Evolutionary conservation across 176 grass and related monocot species (phyloP).

Genomic region (Paspalum notatum): DNA sequence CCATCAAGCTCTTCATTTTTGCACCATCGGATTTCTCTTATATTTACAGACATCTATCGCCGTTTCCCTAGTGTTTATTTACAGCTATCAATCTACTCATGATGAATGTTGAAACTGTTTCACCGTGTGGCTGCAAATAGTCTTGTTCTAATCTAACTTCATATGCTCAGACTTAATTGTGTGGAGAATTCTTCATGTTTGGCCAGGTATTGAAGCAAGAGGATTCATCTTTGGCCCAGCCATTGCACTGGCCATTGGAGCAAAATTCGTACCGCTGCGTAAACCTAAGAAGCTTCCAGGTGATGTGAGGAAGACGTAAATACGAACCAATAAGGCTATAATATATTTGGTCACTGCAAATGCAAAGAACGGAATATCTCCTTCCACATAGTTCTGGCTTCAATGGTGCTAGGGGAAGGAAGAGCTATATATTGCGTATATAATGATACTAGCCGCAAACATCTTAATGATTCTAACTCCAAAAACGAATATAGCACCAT

Average conservation of each 20-base stretch:
- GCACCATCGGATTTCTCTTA: not conserved
- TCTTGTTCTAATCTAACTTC: not conserved
- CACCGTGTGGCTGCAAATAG: not conserved
- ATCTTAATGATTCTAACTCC: not conserved
- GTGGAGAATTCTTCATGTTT: not conserved
- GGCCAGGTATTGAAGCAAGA: constrained; percentile 88
- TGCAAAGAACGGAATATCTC: not conserved
- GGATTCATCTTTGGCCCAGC: constrained; percentile 91
- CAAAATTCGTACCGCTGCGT: constrained; percentile 92
- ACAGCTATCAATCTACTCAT: not conserved
- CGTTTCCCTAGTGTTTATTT: not conserved
- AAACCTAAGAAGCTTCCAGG: constrained; percentile 97
- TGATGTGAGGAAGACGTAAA: constrained; percentile 22
- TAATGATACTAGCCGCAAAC: not conserved
- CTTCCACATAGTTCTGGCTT: not conserved
- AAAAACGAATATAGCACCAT: not conserved
- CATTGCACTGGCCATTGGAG: constrained; percentile 79
- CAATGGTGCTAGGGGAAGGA: not conserved
- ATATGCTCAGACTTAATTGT: not conserved
- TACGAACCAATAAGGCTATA: not conserved
- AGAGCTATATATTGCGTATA: not conserved
- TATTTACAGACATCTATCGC: not conserved
- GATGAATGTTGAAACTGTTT: not conserved
- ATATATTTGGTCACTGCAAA: not conserved
- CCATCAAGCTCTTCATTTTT: too few relatives aligned